Evolutionary conservation across 371 early-diverging fungal species (phyloP).

Genomic region (Dipsacomyces acuminosporus): DNA sequence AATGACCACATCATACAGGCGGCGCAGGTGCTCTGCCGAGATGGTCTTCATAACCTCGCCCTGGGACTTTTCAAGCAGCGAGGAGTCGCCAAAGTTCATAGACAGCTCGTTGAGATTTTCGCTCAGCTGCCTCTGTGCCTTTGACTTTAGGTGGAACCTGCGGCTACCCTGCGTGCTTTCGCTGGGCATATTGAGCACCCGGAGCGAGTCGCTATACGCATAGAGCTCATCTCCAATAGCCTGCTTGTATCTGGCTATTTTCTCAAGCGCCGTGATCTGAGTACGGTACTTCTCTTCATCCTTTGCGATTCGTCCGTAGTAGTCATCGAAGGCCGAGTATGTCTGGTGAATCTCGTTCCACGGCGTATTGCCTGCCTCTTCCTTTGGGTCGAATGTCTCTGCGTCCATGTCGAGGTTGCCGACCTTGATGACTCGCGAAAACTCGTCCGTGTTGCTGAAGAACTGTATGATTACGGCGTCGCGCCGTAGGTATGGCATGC

Average conservation of each 20-base stretch:
- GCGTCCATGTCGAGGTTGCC: constrained; percentile 36
- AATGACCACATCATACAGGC: constrained; percentile 40
- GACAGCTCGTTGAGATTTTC: constrained; percentile 42
- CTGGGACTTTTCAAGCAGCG: constrained; percentile 44
- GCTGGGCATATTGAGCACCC: constrained; percentile 32
- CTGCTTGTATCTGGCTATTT: constrained; percentile 46
- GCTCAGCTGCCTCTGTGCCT: constrained; percentile 32
- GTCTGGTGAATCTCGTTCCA: constrained; percentile 31
- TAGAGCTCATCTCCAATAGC: constrained; percentile 48
- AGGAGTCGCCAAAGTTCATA: constrained; percentile 44
- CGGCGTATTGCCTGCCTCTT: constrained; percentile 24
- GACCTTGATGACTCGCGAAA: constrained; percentile 42
- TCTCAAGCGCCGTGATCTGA: constrained; percentile 44
- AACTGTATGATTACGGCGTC: constrained; percentile 46
- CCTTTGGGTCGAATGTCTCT: constrained; percentile 39
- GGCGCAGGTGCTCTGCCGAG: constrained; percentile 44
- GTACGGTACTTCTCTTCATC: constrained; percentile 45
- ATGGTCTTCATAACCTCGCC: constrained; percentile 45
- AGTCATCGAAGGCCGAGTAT: constrained; percentile 38
- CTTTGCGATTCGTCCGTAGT: constrained; percentile 30
- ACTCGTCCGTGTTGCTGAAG: constrained; percentile 47
- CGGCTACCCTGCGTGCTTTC: constrained; percentile 30
- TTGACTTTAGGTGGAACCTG: constrained; percentile 25
- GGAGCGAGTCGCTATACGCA: constrained; percentile 44
- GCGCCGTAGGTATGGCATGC: constrained; percentile 45